phyloP scores from a whole-genome alignment of 495 filamentous ascomycete species.

The Podospora appendiculata region DNA sequence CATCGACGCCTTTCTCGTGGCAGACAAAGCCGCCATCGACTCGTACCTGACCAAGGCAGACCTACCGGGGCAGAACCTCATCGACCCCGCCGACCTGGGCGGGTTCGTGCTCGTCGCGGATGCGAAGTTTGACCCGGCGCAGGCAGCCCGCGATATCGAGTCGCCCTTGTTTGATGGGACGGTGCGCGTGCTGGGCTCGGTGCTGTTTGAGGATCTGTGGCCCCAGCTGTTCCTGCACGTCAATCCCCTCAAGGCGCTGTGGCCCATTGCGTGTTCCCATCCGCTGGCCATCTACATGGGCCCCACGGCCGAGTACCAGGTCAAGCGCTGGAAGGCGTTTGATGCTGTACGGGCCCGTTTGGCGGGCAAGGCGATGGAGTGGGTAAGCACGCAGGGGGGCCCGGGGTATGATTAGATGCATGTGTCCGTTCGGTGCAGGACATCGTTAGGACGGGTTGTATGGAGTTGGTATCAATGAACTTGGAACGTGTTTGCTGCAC shows the following conservation, averaged over 20 bases:
- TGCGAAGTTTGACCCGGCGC: background rate
- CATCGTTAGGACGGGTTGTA: too few species aligned
- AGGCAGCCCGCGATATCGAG: background rate
- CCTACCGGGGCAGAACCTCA: slow-evolving; percentile 2
- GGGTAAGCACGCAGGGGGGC: background rate
- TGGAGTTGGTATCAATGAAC: too few species aligned
- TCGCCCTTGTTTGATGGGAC: slow-evolving; percentile 3
- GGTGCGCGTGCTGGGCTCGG: slow-evolving; percentile 7
- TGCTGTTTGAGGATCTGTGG: slow-evolving; percentile 8
- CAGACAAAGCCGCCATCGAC: slow-evolving; percentile 2
- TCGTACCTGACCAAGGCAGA: background rate
- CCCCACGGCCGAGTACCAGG: background rate
- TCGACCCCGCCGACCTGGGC: slow-evolving; percentile 4
- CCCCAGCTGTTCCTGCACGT: background rate
- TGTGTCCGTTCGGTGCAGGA: too few species aligned
- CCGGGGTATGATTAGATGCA: too few species aligned
- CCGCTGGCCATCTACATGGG: slow-evolving; percentile 6
- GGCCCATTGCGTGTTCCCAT: slow-evolving; percentile 7
- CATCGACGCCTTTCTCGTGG: slow-evolving; percentile 4
- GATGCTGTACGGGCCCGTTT: background rate
- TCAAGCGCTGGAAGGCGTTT: background rate
- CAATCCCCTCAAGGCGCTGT: slow-evolving; percentile 1
- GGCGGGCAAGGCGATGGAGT: background rate
- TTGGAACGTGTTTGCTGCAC: too few species aligned
- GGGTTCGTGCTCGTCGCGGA: slow-evolving; percentile 2